phyloP scores from a whole-genome alignment of 352 stramenopile genomes.

The Blastocystis hominis region DNA sequence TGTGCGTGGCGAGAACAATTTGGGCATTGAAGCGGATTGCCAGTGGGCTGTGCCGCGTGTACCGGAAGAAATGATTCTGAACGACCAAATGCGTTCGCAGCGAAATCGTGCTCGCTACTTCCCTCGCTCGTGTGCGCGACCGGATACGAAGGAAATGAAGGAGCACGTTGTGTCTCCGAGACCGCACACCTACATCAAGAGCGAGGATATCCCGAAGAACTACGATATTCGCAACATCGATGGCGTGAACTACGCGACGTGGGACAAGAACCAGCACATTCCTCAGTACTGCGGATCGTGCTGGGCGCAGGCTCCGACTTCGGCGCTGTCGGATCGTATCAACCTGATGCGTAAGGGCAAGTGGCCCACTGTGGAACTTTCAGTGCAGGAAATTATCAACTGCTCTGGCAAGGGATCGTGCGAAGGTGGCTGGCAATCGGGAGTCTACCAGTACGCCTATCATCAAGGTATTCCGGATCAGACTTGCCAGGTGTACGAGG shows the following conservation, averaged over 20 bases:
- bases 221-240: conserved; percentile 88
- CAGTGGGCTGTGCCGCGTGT: conserved; percentile 73
- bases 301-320: conserved; percentile 78
- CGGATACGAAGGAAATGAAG: not conserved
- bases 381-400: conserved; percentile 73
- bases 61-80: not conserved
- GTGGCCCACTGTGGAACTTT: conserved; percentile 74
- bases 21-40: conserved; percentile 82
- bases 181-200: conserved; percentile 70
- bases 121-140: conserved; percentile 81
- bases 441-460: conserved; percentile 80
- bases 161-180: conserved; percentile 60
- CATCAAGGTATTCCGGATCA: conserved; percentile 77
- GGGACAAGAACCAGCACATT: conserved; percentile 96
- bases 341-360: conserved; percentile 77
- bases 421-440: conserved; percentile 68
- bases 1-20: conserved; percentile 77
- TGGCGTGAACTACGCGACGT: conserved; percentile 84
- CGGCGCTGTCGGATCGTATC: conserved; percentile 76
- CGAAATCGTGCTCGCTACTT: conserved; percentile 71
- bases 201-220: conserved; percentile 72
- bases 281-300: conserved; percentile 81
- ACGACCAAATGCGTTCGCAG: conserved; percentile 65
- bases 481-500: conserved; percentile 79
- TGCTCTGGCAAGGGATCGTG: conserved; percentile 72